Percentiles rank a stretch among this genome's conserved stretches.
Evolutionary conservation across 1,284 basidiomycete genomes (phyloP).

Genomic region (Clitocybe nebularis): DNA sequence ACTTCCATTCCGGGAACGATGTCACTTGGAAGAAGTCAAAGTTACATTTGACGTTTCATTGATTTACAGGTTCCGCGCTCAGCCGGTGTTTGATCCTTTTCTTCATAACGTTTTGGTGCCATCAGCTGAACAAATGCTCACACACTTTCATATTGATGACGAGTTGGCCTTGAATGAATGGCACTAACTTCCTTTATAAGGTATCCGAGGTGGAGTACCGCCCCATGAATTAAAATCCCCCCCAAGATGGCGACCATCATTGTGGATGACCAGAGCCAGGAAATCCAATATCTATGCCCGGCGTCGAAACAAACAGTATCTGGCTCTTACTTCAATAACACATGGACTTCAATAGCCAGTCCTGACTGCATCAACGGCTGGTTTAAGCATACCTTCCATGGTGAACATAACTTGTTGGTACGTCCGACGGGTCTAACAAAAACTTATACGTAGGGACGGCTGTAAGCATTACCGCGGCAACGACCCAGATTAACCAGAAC

Average conservation of each 20-base stretch:
- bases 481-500: slow-evolving; percentile 19
- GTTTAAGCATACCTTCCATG: slow-evolving; percentile 34
- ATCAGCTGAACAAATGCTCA: too few species aligned
- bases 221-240: background rate
- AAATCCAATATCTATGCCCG: slow-evolving; percentile 33
- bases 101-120: too few species aligned
- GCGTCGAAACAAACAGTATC: slow-evolving; percentile 26
- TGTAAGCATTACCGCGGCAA: slow-evolving; percentile 23
- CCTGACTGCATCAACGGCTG: slow-evolving; percentile 27
- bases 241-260: slow-evolving; percentile 21
- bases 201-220: too few species aligned
- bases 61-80: too few species aligned
- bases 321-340: slow-evolving; percentile 33
- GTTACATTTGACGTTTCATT: too few species aligned
- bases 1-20: too few species aligned
- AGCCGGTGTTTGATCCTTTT: too few species aligned
- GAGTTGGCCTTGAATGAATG: background rate
- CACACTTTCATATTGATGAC: background rate
- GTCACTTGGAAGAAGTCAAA: too few species aligned
- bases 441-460: slow-evolving; percentile 22
- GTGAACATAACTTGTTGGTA: slow-evolving; percentile 20
- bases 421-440: background rate
- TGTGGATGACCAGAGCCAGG: slow-evolving; percentile 34
- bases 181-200: background rate
- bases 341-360: slow-evolving; percentile 31